These are phyloP conservation scores for Aspergillus carbonarius DNA, from an alignment of 2,329 filamentous ascomycete genomes.

Conservation along the genomic window DNA sequence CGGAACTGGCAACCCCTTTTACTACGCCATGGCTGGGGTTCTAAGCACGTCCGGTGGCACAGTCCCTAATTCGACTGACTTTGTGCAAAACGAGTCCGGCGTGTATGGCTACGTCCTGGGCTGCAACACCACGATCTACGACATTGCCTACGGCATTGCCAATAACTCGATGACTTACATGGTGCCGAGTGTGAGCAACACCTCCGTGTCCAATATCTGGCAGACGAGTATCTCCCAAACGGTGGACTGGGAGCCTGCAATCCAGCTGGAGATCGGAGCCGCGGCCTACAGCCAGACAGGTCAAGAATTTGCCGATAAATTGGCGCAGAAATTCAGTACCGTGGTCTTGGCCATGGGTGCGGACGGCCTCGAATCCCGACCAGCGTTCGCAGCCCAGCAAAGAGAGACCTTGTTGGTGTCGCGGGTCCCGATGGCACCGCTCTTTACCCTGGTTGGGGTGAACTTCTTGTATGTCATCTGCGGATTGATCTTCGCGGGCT, in stretches of 20 bases:
- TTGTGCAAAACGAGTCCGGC: neutral
- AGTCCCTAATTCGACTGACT: constrained; percentile 4
- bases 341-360: neutral
- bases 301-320: constrained; percentile 5
- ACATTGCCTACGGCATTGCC: constrained; percentile 21
- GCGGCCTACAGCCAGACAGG: neutral
- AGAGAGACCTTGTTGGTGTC: neutral
- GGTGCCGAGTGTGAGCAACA: constrained; percentile 11
- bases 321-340: constrained; percentile 1
- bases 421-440: neutral
- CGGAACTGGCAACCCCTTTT: constrained; percentile 1
- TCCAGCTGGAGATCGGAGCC: constrained; percentile 1
- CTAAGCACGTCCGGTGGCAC: neutral
- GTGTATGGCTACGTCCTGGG: constrained; percentile 15
- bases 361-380: neutral
- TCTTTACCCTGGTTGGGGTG: constrained; percentile 1
- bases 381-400: neutral
- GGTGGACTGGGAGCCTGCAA: neutral
- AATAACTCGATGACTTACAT: constrained; percentile 18
- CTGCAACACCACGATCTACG: constrained; percentile 23
- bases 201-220: constrained; percentile 14
- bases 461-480: neutral
- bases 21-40: neutral
- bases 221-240: constrained; percentile 2
- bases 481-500: neutral